These are phyloP conservation scores for Saccharomyces hybrid DNA, from an alignment of 1,139 yeast genomes.

Conservation along the genomic window DNA sequence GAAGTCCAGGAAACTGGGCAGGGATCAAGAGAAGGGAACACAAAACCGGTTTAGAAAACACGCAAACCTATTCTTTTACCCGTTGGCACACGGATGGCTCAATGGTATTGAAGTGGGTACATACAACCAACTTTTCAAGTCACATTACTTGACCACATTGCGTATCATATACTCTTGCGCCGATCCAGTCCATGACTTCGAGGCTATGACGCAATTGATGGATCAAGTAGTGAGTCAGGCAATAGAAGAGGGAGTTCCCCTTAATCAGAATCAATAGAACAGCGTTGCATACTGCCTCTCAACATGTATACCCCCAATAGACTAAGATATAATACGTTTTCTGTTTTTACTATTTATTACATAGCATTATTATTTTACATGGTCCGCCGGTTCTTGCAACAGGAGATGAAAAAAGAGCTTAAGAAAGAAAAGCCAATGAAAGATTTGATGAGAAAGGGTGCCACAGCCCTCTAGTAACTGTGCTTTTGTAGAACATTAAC, in stretches of 20 bases:
- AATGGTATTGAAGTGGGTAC: conserved; percentile 35
- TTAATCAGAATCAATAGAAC: background rate
- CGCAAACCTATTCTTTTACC: conserved; percentile 33
- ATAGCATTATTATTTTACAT: background rate
- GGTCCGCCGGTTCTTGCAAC: background rate
- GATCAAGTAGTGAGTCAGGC: conserved; percentile 19
- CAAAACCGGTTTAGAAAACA: conserved; percentile 29
- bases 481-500: background rate
- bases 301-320: background rate
- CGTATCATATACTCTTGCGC: conserved; percentile 31
- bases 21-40: conserved; percentile 5
- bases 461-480: background rate
- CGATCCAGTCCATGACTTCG: conserved; percentile 33
- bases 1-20: conserved; percentile 31
- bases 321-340: background rate
- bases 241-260: conserved; percentile 16
- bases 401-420: background rate
- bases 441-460: background rate
- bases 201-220: conserved; percentile 29
- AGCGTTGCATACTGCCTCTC: background rate
- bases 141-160: conserved; percentile 33
- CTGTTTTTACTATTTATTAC: background rate
- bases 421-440: background rate
- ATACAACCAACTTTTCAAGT: conserved; percentile 32
- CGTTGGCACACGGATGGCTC: conserved; percentile 35